Evolutionary conservation across 192 early-diverging fungal species (phyloP).

Genomic region (Entomortierella parvispora): DNA sequence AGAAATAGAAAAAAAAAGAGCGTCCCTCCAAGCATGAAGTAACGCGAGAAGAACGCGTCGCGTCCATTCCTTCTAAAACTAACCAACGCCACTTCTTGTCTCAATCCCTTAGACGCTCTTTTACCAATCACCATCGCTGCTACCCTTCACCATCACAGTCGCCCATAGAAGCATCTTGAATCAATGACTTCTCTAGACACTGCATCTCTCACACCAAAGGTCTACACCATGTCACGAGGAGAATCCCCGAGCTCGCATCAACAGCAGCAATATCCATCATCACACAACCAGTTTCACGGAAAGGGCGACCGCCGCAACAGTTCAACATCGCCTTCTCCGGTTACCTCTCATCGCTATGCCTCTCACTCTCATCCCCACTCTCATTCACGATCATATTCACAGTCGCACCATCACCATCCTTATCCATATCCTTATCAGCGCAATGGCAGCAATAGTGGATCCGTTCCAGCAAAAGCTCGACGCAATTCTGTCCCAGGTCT

Average conservation of each 20-base stretch:
- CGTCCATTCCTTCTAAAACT: not conserved
- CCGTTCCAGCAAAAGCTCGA: constrained; percentile 2
- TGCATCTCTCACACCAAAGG: constrained; percentile 2
- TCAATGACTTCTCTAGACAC: constrained; percentile 4
- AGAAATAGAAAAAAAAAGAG: not conserved
- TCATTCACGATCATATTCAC: not conserved
- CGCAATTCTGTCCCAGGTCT: constrained; percentile 14
- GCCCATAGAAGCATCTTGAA: too few species aligned
- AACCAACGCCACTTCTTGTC: not conserved
- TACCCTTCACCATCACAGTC: too few species aligned
- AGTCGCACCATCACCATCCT: not conserved
- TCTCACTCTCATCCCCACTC: not conserved
- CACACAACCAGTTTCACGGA: too few species aligned
- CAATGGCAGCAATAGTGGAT: not conserved
- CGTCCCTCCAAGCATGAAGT: not conserved
- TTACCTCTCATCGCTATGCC: constrained; percentile 3
- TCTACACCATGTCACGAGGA: not conserved
- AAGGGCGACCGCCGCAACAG: not conserved
- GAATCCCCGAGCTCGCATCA: not conserved
- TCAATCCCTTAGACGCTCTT: too few species aligned
- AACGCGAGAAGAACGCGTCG: too few species aligned
- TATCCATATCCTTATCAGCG: not conserved
- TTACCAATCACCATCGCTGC: too few species aligned
- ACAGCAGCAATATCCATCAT: not conserved
- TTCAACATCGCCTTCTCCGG: not conserved